A percentile compares a stretch with the other conserved stretches of the same genome.
phyloP scores from a whole-genome alignment of 306 rosid genomes.

The Arachis hypogaea region DNA sequence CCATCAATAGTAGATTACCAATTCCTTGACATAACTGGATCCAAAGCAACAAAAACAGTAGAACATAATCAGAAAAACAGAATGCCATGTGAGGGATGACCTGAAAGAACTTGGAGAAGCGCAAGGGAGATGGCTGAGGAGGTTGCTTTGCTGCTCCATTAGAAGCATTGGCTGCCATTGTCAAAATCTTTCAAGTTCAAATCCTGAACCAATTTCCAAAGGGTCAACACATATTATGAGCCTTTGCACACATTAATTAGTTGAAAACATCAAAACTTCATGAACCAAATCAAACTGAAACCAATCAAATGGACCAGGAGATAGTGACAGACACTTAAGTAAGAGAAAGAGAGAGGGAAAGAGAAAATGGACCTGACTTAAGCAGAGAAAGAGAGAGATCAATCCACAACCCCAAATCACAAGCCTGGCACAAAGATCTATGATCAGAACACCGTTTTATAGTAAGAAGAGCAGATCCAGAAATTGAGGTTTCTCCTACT shows the following conservation, averaged over 20 bases:
- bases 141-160: slow-evolving; percentile 83
- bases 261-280: background rate
- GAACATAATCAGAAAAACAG: slow-evolving; percentile 22
- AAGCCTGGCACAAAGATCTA: slow-evolving; percentile 41
- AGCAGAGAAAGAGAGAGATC: slow-evolving; percentile 32
- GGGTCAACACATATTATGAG: slow-evolving; percentile 13
- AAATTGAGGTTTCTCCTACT: slow-evolving; percentile 39
- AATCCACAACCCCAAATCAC: slow-evolving; percentile 38
- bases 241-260: background rate
- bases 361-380: slow-evolving; percentile 31
- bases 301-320: background rate
- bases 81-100: slow-evolving; percentile 40
- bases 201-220: slow-evolving; percentile 40
- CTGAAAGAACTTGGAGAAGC: slow-evolving; percentile 90
- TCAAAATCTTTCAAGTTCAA: slow-evolving; percentile 34
- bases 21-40: background rate
- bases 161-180: slow-evolving; percentile 64
- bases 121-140: slow-evolving; percentile 86
- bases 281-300: slow-evolving; percentile 2
- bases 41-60: slow-evolving; percentile 7
- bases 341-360: slow-evolving; percentile 1
- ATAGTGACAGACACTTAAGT: background rate
- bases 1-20: background rate
- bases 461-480: slow-evolving; percentile 34
- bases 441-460: slow-evolving; percentile 48